Evolutionary conservation across 768 basidiomycete species (phyloP).

Genomic region (Psilocybe cyanescens): DNA sequence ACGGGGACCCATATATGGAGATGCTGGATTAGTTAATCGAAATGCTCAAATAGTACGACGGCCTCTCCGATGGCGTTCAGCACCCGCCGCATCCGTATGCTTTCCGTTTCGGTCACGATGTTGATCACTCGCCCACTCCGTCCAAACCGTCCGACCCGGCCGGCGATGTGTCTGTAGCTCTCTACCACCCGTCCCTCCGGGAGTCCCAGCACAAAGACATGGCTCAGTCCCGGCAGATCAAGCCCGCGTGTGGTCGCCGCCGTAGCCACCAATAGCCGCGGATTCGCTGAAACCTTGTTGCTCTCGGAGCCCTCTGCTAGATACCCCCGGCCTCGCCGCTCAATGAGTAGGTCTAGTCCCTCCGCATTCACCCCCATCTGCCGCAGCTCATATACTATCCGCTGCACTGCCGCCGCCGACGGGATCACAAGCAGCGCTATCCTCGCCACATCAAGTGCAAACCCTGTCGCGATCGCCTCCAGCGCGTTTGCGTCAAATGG

Average conservation of each 20-base stretch:
- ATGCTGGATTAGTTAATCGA: slow-evolving; percentile 41
- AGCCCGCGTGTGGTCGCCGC: slow-evolving; percentile 73
- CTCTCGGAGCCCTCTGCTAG: slow-evolving; percentile 26
- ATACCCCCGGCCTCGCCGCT: slow-evolving; percentile 45
- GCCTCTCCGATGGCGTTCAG: slow-evolving; percentile 40
- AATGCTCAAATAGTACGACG: slow-evolving; percentile 54
- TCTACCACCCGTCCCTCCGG: slow-evolving; percentile 49
- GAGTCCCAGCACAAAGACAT: slow-evolving; percentile 77
- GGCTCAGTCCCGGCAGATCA: slow-evolving; percentile 70
- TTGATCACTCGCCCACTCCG: slow-evolving; percentile 67
- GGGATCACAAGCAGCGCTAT: slow-evolving; percentile 72
- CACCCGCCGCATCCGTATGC: slow-evolving; percentile 39
- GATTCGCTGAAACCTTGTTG: slow-evolving; percentile 39
- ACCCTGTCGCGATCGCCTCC: slow-evolving; percentile 71
- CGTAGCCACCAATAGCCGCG: slow-evolving; percentile 70
- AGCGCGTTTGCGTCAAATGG: slow-evolving; percentile 58
- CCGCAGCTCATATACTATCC: slow-evolving; percentile 66
- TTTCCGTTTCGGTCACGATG: slow-evolving; percentile 50
- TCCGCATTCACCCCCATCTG: slow-evolving; percentile 70
- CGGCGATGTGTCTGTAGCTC: slow-evolving; percentile 70
- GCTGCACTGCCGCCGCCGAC: slow-evolving; percentile 60
- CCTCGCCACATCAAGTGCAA: slow-evolving; percentile 75
- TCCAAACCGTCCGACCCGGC: slow-evolving; percentile 78
- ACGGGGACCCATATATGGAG: slow-evolving; percentile 1
- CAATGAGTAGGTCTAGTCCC: slow-evolving; percentile 54